A percentile compares a stretch with the other conserved stretches of the same genome.
Conservation (phyloP, 2,329 filamentous ascomycete genomes). For the Pseudocercospora cruenta region DNA sequence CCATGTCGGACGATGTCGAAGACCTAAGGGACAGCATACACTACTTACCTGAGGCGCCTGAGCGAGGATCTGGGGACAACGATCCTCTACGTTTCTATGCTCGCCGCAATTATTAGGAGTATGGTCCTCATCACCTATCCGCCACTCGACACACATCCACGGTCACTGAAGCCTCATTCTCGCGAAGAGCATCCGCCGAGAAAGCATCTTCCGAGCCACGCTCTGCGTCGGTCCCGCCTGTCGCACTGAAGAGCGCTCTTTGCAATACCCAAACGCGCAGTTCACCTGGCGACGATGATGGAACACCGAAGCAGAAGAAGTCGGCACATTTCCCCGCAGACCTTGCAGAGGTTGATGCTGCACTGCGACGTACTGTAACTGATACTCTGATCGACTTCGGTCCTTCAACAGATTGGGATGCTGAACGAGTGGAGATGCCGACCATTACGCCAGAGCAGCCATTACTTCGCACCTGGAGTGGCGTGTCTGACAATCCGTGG, state of each 20-base stretch:
- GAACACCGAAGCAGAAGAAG: slow-evolving; percentile 16
- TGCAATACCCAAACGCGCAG: background rate
- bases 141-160: background rate
- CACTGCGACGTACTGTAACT: slow-evolving; percentile 4
- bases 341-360: slow-evolving; percentile 8
- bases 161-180: background rate
- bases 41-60: background rate
- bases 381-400: slow-evolving; percentile 1
- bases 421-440: background rate
- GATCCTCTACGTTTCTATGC: background rate
- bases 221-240: background rate
- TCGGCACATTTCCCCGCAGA: slow-evolving; percentile 16
- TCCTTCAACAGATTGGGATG: background rate
- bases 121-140: background rate
- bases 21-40: background rate
- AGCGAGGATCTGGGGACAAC: background rate
- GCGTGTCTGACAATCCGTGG: slow-evolving; percentile 11
- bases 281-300: background rate
- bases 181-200: background rate
- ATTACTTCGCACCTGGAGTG: background rate
- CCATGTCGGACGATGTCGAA: background rate
- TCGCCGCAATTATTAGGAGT: background rate
- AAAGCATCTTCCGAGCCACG: background rate
- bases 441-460: background rate
- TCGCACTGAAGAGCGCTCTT: slow-evolving; percentile 1